A percentile compares a stretch with the other conserved stretches of the same genome.
phyloP scores from a whole-genome alignment of 1,139 yeast genomes.

The Magnusiomyces ingens region DNA sequence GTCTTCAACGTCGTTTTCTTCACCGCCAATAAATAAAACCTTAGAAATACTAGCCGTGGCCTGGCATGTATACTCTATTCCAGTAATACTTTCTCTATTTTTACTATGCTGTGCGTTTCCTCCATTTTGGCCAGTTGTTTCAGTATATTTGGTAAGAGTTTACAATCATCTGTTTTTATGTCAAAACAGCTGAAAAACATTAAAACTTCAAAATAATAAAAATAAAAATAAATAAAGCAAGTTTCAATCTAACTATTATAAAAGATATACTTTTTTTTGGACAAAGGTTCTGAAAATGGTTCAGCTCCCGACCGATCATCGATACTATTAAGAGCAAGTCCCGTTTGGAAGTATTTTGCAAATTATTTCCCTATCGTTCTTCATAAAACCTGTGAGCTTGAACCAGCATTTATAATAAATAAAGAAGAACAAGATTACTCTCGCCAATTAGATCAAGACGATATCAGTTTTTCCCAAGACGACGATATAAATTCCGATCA shows the following conservation, averaged over 20 bases:
- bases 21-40: constrained; percentile 1
- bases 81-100: constrained; percentile 49
- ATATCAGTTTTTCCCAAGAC: not conserved
- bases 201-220: no score
- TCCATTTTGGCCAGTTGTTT: constrained; percentile 56
- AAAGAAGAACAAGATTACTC: not conserved
- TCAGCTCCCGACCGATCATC: constrained; percentile 53
- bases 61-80: constrained; percentile 72
- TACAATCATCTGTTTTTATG: not conserved
- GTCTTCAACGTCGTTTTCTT: not conserved
- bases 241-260: constrained; percentile 34
- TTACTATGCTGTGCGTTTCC: constrained; percentile 59
- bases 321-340: constrained; percentile 48
- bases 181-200: no score
- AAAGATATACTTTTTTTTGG: constrained; percentile 50
- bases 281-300: constrained; percentile 71
- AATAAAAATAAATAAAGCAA: not conserved
- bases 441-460: constrained; percentile 2
- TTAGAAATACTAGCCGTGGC: constrained; percentile 53
- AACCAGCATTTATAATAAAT: constrained; percentile 56
- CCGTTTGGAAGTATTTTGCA: constrained; percentile 69
- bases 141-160: constrained; percentile 34
- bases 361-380: constrained; percentile 72
- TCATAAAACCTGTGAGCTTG: constrained; percentile 64
- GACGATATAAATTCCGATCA: not conserved